Conservation (phyloP, 495 filamentous ascomycete species). For the Xylaria palmicola region DNA sequence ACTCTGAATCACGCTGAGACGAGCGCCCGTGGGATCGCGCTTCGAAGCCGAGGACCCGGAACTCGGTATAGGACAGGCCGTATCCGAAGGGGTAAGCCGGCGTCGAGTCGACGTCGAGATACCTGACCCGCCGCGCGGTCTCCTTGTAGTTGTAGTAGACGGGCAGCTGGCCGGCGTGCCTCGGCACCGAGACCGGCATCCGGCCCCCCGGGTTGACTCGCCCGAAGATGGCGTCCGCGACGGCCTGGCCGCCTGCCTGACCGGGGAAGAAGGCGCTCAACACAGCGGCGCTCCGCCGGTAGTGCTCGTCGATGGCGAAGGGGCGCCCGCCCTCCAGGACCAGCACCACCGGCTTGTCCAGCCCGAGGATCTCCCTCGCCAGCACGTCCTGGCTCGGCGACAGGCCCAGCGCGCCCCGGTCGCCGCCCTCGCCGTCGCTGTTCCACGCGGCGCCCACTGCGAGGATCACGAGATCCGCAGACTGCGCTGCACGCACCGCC, state of each 20-base stretch:
- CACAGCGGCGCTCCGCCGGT: slow-evolving; percentile 36
- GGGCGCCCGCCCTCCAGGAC: slow-evolving; percentile 45
- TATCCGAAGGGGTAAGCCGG: slow-evolving; percentile 39
- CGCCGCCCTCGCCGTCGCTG: slow-evolving; percentile 46
- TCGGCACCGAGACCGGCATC: slow-evolving; percentile 39
- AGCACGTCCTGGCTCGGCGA: slow-evolving; percentile 33
- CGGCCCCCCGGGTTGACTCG: slow-evolving; percentile 43
- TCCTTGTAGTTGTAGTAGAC: slow-evolving; percentile 44
- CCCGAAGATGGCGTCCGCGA: slow-evolving; percentile 47
- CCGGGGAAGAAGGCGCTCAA: slow-evolving; percentile 42
- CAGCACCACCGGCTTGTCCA: slow-evolving; percentile 42
- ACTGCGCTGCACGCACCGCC: slow-evolving; percentile 34
- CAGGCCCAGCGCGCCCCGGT: slow-evolving; percentile 40
- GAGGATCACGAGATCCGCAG: slow-evolving; percentile 42
- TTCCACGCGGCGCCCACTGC: slow-evolving; percentile 45
- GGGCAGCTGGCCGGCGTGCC: slow-evolving; percentile 35
- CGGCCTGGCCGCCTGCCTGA: slow-evolving; percentile 48
- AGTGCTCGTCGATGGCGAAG: slow-evolving; percentile 43
- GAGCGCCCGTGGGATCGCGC: neutral
- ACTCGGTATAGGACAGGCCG: slow-evolving; percentile 40
- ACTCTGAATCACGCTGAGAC: slow-evolving; percentile 15
- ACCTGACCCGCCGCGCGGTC: slow-evolving; percentile 30
- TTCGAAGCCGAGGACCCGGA: slow-evolving; percentile 28
- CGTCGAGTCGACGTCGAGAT: slow-evolving; percentile 31
- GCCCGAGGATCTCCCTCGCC: slow-evolving; percentile 35